Evolutionary conservation across 306 rosid species (phyloP), one percentile per base, ranked within the genome.

Genomic region (Cucurbita argyrosperma): DNA sequence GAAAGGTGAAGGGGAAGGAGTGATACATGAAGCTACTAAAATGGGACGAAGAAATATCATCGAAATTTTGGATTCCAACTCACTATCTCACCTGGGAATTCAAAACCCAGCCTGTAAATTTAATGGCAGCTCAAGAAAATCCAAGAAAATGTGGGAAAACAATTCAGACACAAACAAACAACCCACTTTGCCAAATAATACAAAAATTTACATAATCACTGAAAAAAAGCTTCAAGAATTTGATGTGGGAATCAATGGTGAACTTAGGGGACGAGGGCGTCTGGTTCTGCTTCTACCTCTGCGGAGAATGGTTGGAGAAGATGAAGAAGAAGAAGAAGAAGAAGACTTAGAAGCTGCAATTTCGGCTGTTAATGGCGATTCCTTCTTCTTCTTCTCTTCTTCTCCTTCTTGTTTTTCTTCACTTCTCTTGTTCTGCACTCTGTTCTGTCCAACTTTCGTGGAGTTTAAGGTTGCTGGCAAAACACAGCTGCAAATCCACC

Each of bases 241-340:
- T 30, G 93, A 76, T 1, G 62, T 78, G 71, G 81, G 53, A 64
- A 85, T 87, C 85, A 89, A 83, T 35, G 96, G 97, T 13, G 96
- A 93, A 55, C 90, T 47, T 5, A 90, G 93, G 42, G 91, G 96
- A 75, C 77, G 91, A 35, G 96, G 38, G 1, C 98, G 88, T 80
- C 97, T 80, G 13, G 76, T 89, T 82, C 96, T 79, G 83, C 94
- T 93, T 81, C 98, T 87, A 51, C 98, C 97, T 65, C 98, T 83
- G 46, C 90, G 88, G 8, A 35, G 60, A 67, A 79, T 81, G 0
- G 84, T 77, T 19, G 88, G 85, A 14, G 96, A 81, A 30, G 92
- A 53, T 16, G 89, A 75, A 30, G 92, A 53, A 23, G 89, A 75
- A 0, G 83, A 63, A 21, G 23, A 80, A 2, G 90, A 76, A 59